phyloP scores from a whole-genome alignment of 2,329 filamentous ascomycete species.

The Fusarium veterinarium region DNA sequence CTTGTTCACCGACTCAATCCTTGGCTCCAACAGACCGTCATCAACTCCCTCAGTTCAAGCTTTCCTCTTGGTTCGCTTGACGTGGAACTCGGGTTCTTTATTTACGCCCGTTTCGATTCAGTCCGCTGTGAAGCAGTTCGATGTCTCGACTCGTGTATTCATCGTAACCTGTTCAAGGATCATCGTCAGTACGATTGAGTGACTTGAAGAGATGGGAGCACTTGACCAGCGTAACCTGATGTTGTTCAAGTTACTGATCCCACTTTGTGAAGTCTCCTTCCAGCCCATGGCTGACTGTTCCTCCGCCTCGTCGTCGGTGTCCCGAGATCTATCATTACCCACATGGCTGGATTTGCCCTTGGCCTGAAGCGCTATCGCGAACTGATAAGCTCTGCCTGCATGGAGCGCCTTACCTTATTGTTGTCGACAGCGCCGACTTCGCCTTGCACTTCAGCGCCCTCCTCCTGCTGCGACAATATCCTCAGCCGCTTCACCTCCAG shows the following conservation, averaged over 20 bases:
- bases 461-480: neutral
- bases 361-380: fast-evolving
- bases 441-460: neutral
- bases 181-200: too few relatives aligned
- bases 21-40: neutral
- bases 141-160: neutral
- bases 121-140: neutral
- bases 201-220: too few relatives aligned
- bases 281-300: neutral
- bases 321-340: fast-evolving
- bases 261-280: neutral
- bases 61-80: fast-evolving
- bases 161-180: fast-evolving
- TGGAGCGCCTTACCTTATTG: too few relatives aligned
- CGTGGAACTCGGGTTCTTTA: neutral
- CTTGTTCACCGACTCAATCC: fast-evolving
- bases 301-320: neutral
- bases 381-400: neutral
- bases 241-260: too few relatives aligned
- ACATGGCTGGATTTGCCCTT: fast-evolving
- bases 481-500: too few relatives aligned
- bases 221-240: too few relatives aligned
- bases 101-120: neutral
- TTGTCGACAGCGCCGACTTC: too few relatives aligned
- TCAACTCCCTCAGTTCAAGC: fast-evolving